Evolutionary conservation across 169 alveolate genomes (phyloP), one percentile per base, ranked within the genome.

Genomic region (Toxoplasma gondii): DNA sequence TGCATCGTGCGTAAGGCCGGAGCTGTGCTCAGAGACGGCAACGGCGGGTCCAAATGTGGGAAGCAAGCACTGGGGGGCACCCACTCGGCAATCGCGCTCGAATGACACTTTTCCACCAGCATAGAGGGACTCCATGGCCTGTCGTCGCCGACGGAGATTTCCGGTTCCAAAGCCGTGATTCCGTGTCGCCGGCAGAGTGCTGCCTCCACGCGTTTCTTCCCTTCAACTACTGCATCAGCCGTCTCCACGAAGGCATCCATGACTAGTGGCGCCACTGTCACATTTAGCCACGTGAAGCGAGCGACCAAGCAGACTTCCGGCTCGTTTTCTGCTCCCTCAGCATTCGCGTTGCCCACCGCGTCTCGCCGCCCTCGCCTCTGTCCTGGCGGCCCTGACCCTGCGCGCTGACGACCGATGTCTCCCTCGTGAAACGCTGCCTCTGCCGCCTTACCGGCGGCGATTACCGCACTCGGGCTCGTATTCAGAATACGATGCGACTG

Each of bases 201-300:
- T 31, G 39, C 1, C 29, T 82, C 36, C 67, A 82, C 19, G 4
- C 90, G 90, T 49, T 44, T 82, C 39, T 17, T 17, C 67, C 69
- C 90, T 24, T 82, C 91, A 38, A 86, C 93, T 41, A 87, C 44
- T 34, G 86, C 69, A 31, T 87, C 84, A 16, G 93, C 88, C 17
- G 95, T 93, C 41, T 93, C 95, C 22, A 93, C 45, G 43, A 93
- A 41, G 29, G 95, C 88, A 53, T 93, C 95, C 93, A 93, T 74
- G 45, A 93, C 92, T 43, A 87, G 82, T 10, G 95, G 95, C 54
- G 95, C 95, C 34, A 84, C 84, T 19, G 95, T 87, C 54, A 93
- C 86, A 45, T 93, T 93, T 5, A 93, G 82, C 95, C 95, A 93
- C 36, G 95, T 41, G 84, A 87, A 53, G 45, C 69, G 70, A 24